Conservation (phyloP, 2,329 filamentous ascomycete species). For the Ophiognomonia clavigignenti-juglandacearum region DNA sequence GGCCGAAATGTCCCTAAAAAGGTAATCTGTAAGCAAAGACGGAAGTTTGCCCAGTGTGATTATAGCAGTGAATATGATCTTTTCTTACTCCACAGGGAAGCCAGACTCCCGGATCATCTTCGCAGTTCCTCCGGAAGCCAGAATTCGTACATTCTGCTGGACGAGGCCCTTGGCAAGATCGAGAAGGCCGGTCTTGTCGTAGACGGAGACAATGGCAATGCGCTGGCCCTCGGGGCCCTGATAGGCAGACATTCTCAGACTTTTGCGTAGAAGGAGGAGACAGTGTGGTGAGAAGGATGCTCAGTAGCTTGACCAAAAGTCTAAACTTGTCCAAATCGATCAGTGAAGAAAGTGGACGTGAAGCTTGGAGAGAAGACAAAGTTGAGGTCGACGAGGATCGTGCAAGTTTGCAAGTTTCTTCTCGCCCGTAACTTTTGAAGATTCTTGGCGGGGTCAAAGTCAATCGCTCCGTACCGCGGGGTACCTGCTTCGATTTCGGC, state of each 20-base stretch:
- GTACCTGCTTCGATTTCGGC: no score
- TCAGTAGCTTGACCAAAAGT: not conserved
- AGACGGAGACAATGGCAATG: conserved; percentile 92
- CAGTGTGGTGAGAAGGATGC: not conserved
- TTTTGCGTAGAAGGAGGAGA: no score
- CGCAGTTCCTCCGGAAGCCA: conserved; percentile 92
- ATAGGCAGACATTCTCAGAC: conserved; percentile 1
- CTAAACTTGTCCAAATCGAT: not conserved
- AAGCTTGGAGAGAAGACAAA: no score
- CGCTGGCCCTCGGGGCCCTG: conserved; percentile 38
- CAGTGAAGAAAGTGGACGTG: not conserved
- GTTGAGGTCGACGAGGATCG: no score
- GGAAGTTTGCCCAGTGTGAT: no score
- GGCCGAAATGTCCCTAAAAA: conserved; percentile 80
- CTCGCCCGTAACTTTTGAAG: no score
- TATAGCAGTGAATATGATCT: no score
- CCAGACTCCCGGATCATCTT: conserved; percentile 96
- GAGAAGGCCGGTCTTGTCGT: conserved; percentile 94
- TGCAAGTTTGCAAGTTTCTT: no score
- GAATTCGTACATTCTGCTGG: conserved; percentile 83
- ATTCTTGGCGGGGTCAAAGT: no score
- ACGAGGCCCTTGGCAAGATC: conserved; percentile 88
- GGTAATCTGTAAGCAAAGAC: conserved; percentile 11
- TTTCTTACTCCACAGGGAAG: conserved; percentile 83
- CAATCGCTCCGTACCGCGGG: no score